Evolutionary conservation across 257 asterid genomes (phyloP).

Genomic region (Primulina tabacum): DNA sequence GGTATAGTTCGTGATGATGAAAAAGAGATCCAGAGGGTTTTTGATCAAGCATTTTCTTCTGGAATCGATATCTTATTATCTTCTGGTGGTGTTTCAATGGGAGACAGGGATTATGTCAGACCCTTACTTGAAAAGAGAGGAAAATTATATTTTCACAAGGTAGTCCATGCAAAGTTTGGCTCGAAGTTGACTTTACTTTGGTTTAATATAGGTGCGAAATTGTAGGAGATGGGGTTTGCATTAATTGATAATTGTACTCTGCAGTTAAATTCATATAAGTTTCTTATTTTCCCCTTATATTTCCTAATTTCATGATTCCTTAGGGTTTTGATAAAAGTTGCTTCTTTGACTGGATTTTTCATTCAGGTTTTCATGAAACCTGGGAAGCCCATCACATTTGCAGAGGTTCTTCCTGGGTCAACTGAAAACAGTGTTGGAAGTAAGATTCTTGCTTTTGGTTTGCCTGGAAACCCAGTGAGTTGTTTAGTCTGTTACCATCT

Average conservation of each 20-base stretch:
- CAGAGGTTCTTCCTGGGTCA: slow-evolving; percentile 58
- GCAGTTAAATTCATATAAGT: not conserved
- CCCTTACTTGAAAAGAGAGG: slow-evolving; percentile 87
- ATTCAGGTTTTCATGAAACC: slow-evolving; percentile 88
- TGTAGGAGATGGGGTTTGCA: slow-evolving; percentile 13
- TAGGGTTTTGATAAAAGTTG: not conserved
- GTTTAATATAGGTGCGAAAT: slow-evolving; percentile 1
- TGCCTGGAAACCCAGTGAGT: slow-evolving; percentile 99
- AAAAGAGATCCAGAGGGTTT: slow-evolving; percentile 53
- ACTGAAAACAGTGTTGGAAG: slow-evolving; percentile 32
- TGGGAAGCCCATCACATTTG: slow-evolving; percentile 93
- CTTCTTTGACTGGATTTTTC: slow-evolving; percentile 20
- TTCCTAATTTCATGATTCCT: slow-evolving; percentile 14
- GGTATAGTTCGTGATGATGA: slow-evolving; percentile 82
- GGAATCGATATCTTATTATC: slow-evolving; percentile 75
- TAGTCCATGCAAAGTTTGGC: slow-evolving; percentile 31
- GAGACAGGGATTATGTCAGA: slow-evolving; percentile 91
- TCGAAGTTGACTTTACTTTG: slow-evolving; percentile 15
- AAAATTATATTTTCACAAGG: slow-evolving; percentile 73
- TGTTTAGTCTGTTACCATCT: slow-evolving; percentile 90
- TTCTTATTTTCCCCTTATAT: slow-evolving; percentile 1
- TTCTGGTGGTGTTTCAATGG: slow-evolving; percentile 99
- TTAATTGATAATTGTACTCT: slow-evolving; percentile 11
- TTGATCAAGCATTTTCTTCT: slow-evolving; percentile 67
- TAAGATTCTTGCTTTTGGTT: slow-evolving; percentile 89